Evolutionary conservation across 176 grass and related monocot genomes (phyloP).

Genomic region (Carex kokanica): DNA sequence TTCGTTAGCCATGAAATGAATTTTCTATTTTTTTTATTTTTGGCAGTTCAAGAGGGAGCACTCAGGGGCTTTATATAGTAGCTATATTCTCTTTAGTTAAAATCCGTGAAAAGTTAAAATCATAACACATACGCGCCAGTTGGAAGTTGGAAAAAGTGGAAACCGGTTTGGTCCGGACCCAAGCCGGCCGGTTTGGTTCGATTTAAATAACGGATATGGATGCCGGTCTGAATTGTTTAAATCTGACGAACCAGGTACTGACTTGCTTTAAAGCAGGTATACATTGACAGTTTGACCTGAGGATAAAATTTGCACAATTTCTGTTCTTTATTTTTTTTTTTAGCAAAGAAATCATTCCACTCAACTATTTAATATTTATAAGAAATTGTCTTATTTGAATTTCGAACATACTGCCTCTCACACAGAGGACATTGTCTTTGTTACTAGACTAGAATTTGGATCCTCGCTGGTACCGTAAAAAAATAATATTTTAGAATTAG

Average conservation of each 20-base stretch:
- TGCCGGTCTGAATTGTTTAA: no score
- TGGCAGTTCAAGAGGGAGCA: neutral
- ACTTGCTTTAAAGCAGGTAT: neutral
- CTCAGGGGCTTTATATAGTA: neutral
- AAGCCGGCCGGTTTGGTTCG: neutral
- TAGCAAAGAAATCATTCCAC: no score
- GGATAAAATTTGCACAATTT: neutral
- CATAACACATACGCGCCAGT: neutral
- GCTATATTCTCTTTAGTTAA: slow-evolving; percentile 4
- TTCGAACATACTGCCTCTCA: no score
- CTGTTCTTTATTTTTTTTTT: neutral
- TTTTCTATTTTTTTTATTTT: neutral
- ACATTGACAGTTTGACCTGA: no score
- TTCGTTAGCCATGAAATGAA: neutral
- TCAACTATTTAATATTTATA: no score
- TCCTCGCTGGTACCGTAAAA: no score
- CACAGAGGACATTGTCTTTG: no score
- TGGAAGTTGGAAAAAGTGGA: neutral
- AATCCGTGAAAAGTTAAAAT: neutral
- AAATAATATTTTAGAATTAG: no score
- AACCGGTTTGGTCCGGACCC: neutral
- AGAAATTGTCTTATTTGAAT: no score
- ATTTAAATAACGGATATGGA: neutral
- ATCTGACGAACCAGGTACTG: neutral
- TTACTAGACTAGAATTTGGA: no score